Conservation (phyloP, 306 rosid species). For the Carpinus fangiana region DNA sequence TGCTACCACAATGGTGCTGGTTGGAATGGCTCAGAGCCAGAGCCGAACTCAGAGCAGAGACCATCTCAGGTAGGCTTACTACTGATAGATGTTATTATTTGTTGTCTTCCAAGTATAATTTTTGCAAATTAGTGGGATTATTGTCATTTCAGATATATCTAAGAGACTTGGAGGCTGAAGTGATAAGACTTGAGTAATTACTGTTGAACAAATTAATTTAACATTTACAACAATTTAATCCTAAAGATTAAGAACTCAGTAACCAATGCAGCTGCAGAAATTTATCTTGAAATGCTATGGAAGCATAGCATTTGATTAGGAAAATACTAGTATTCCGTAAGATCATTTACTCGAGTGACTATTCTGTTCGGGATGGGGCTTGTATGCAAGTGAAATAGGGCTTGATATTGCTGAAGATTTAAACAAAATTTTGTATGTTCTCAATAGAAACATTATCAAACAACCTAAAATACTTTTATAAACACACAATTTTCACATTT, state of each 20-base stretch:
- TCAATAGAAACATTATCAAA: too few species aligned
- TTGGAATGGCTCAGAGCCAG: conserved; percentile 53
- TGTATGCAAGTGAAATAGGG: neutral
- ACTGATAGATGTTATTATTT: neutral
- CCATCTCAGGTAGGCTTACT: conserved; percentile 40
- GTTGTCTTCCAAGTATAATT: neutral
- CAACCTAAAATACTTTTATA: too few species aligned
- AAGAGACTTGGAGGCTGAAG: conserved; percentile 1
- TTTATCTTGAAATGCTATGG: neutral
- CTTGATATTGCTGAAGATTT: neutral
- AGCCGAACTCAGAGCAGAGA: conserved; percentile 45
- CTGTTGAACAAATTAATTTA: neutral
- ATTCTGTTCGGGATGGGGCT: neutral
- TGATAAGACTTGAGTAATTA: neutral
- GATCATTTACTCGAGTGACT: neutral
- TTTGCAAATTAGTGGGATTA: neutral
- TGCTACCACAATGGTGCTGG: conserved; percentile 34
- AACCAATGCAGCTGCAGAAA: neutral
- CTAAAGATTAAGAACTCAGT: neutral
- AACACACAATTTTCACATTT: too few species aligned
- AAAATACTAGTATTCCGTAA: neutral
- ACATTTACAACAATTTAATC: neutral
- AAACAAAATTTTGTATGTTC: neutral
- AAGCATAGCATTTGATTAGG: neutral
- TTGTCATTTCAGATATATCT: conserved; percentile 4